Base-by-base conservation (phyloP, 31 red algal genomes). In the Porphyra umbilicalis region DNA sequence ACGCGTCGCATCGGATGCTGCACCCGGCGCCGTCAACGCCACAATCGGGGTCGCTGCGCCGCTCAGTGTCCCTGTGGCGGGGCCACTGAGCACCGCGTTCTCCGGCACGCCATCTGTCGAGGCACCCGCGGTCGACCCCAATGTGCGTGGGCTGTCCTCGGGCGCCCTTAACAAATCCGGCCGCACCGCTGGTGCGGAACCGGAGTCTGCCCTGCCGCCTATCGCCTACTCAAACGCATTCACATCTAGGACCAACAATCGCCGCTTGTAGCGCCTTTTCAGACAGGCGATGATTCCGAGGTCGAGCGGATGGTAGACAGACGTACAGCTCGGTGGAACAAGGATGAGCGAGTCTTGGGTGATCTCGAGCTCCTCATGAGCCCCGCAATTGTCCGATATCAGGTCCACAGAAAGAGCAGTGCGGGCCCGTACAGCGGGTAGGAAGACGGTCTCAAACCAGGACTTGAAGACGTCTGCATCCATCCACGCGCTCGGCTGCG, bases 281-380 rank as follows among this genome's bases (percentile, higher is more conserved):
- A 36, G 29, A 82, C 79, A 36, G 33, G 85, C 79, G 40, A 87
- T 87, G 35, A 87, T 82, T 5, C 85, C 79, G 10, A 46, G 35
- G 20, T 87, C 85, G 35, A 87, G 80, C 8, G 85, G 85, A 13
- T 82, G 85, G 71, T 87, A 71, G 18, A 39, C 11, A 16, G 84
- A 31, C 10, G 79, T 86, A 10, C 15, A 14, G 67, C 67, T 86
- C 29, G 85, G 79, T 7, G 85, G 85, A 11, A 87, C 36, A 42
- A 33, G 8, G 6, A 87, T 68, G 35, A 33, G 44, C 79, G 5
- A 33, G 38, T 10, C 38, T 7, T 82, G 75, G 6, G 9, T 10
- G 32, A 39, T 35, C 20, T 32, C 38, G 29, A 81, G 6, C 7
- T 39, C 85, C 7, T 77, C 79, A 83, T 87, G 79, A 57, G 85